Evolutionary conservation across 1,284 basidiomycete species (phyloP).

Genomic region (Peniophora sp.): DNA sequence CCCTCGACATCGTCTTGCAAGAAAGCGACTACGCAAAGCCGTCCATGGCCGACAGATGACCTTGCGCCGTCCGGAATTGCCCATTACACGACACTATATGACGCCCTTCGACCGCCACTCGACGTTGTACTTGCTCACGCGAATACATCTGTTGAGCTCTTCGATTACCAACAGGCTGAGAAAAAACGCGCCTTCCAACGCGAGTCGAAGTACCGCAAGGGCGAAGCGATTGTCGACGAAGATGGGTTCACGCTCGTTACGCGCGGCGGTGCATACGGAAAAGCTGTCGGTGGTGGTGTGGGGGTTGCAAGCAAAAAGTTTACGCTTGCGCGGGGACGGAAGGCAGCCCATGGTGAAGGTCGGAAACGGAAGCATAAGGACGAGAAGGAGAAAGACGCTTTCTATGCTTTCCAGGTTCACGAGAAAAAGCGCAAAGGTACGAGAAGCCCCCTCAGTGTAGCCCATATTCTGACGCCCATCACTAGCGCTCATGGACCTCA

Average conservation of each 20-base stretch:
- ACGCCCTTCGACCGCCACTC: slow-evolving; percentile 62
- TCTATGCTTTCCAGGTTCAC: slow-evolving; percentile 84
- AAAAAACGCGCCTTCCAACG: slow-evolving; percentile 33
- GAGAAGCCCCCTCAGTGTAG: slow-evolving; percentile 14
- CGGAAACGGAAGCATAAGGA: slow-evolving; percentile 48
- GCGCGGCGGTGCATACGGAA: slow-evolving; percentile 80
- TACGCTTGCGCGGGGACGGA: slow-evolving; percentile 15
- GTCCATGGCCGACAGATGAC: slow-evolving; percentile 50
- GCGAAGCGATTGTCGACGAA: slow-evolving; percentile 82
- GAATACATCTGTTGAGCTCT: slow-evolving; percentile 66
- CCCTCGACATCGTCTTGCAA: slow-evolving; percentile 14
- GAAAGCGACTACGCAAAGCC: slow-evolving; percentile 27
- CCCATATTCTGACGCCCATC: slow-evolving; percentile 4
- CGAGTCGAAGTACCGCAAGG: slow-evolving; percentile 63
- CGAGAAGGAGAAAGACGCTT: slow-evolving; percentile 63
- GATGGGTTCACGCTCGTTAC: slow-evolving; percentile 90
- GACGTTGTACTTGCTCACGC: slow-evolving; percentile 66
- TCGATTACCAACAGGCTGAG: slow-evolving; percentile 65
- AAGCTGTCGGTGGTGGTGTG: slow-evolving; percentile 76
- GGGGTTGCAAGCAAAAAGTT: slow-evolving; percentile 72
- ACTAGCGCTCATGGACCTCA: slow-evolving; percentile 68
- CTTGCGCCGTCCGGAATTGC: slow-evolving; percentile 58
- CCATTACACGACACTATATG: slow-evolving; percentile 62
- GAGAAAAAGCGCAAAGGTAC: slow-evolving; percentile 81
- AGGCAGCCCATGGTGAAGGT: slow-evolving; percentile 14